Evolutionary conservation across 2,329 filamentous ascomycete genomes (phyloP), one percentile per base, ranked within the genome.

Genomic region (Stylonectria norvegica): DNA sequence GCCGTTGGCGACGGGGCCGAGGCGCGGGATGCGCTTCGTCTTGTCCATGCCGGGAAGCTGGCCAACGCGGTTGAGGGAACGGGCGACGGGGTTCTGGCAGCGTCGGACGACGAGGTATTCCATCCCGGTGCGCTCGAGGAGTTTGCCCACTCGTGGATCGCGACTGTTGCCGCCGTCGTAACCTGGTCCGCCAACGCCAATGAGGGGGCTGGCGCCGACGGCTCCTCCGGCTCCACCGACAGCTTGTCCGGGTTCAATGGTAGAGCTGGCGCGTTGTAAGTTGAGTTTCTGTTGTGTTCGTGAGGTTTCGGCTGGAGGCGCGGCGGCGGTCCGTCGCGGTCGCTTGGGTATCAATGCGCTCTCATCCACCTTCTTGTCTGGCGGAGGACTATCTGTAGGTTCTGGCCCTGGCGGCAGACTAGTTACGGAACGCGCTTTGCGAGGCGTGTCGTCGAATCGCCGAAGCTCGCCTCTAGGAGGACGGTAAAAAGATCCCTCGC

Each of bases 271-370:
- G 25, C 85, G 76, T 57, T 88, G 83, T 2, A 89, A 72, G 64
- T 86, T 83, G 11, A 89, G 69, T 55, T 89, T 89, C 60, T 88
- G 83, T 62, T 88, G 83, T 1, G 83, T 86, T 11, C 85, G 75
- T 38, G 81, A 86, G 49, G 78, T 73, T 43, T 79, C 75, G 1
- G 73, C 72, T 1, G 71, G 62, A 1, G 66, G 66, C 2, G 65
- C 64, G 14, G 54, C 69, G 14, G 54, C 69, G 48, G 50, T 64
- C 48, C 66, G 62, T 52, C 55, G 65, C 53, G 48, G 69, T 54
- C 58, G 61, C 57, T 67, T 68, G 18, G 71, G 73, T 4, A 71
- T 67, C 11, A 78, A 58, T 23, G 68, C 72, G 41, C 72, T 75
- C 39, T 70, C 65, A 9, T 67, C 62, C 4, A 57, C 52, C 3